Conservation (phyloP, 2,329 filamentous ascomycete species). For the Tolypocladium endophyticum region DNA sequence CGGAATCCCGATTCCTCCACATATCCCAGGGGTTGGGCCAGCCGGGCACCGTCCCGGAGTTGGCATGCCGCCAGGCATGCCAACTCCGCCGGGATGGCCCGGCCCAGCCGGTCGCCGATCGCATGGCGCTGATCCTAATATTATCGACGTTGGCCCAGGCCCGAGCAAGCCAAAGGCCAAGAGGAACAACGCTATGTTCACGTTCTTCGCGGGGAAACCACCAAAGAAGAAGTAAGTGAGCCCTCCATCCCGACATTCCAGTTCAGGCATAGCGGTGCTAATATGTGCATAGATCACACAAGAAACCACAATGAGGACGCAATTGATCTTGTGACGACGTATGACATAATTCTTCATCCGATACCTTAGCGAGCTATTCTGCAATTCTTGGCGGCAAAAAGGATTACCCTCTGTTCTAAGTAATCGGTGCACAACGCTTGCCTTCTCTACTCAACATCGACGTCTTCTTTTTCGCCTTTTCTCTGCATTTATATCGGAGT, state of each 20-base stretch:
- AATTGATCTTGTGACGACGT: constrained; percentile 2
- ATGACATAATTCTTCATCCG: constrained; percentile 4
- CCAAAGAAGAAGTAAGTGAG: constrained; percentile 12
- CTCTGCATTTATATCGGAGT: constrained; percentile 12
- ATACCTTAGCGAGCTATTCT: constrained; percentile 8
- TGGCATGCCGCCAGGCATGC: constrained; percentile 2
- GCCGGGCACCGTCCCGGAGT: constrained; percentile 1
- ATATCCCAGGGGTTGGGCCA: not conserved
- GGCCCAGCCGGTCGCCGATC: not conserved
- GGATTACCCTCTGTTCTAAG: not conserved
- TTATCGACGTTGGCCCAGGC: constrained; percentile 8
- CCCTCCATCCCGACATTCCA: not conserved
- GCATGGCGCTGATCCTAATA: constrained; percentile 2
- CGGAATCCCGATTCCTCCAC: constrained; percentile 1
- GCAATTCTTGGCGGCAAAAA: not conserved
- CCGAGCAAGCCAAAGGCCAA: constrained; percentile 5
- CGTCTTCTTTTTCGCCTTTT: not conserved
- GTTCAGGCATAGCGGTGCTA: not conserved
- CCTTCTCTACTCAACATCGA: not conserved
- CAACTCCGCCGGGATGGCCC: constrained; percentile 8
- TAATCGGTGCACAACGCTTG: not conserved
- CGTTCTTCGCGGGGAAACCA: constrained; percentile 10
- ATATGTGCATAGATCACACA: constrained; percentile 5
- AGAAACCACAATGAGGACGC: constrained; percentile 6
- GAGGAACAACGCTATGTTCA: constrained; percentile 7